Base-by-base conservation (phyloP, 192 early-diverging fungal genomes). In the Anaeromyces robustus region DNA sequence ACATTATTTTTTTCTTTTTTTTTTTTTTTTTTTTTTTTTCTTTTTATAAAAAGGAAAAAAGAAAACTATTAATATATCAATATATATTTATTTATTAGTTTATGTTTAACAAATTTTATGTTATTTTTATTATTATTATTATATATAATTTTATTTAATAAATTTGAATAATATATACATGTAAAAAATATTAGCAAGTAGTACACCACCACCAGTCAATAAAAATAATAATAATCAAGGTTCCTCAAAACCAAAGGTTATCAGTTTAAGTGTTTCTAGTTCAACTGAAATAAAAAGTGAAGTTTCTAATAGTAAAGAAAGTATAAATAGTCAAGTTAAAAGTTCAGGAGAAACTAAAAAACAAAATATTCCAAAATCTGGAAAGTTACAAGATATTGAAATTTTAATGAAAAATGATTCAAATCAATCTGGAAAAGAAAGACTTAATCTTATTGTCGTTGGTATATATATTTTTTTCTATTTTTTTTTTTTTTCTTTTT, bases 371-470 rank as follows among this genome's bases (percentile, higher is more conserved):
- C 79, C 83, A 29, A 84, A 83, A 28, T 37, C 80, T 30, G 85
- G 86, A n/a, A 92, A 92, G 78, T 87, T 81, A 30, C 29, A 30
- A 90, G 89, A 81, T 78, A 86, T n/a, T 89, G 95, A 80, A 85
- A 96, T 85, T 87, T 96, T 2, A 68, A 87, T 30, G 87, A 84
- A 80, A 93, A 95, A 90, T 83, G 89, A 88, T 68, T 93, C 92
- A 83, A 86, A 94, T 5, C 81, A 86, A 28, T 83, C 86, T 18
- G 90, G 89, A 30, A 95, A 95, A 79, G 90, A 89, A 7, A 88
- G 86, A 12, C 80, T 98, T 80, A 96, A 96, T 82, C 87, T 99
- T 32, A 94, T 96, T 1, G 92, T 99, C 2, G 92, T 96, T 78
- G 95, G 94, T 92, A 86, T 77, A 32, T 80, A 29, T 77, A 18